Conservation (phyloP, 495 filamentous ascomycete genomes). For the Stereocaulon alpinum region DNA sequence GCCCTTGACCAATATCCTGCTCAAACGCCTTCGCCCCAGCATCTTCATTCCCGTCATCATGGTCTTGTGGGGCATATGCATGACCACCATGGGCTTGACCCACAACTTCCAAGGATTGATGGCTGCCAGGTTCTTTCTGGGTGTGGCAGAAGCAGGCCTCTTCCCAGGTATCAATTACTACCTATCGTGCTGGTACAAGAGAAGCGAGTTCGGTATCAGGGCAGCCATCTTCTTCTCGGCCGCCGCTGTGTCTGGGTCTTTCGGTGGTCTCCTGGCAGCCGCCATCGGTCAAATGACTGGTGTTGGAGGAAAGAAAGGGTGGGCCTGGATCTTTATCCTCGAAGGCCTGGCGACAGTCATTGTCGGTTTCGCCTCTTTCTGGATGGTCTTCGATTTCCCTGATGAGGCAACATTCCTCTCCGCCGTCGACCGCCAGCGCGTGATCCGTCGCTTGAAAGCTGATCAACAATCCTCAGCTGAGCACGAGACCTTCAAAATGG, state of each 20-base stretch:
- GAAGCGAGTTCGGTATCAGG: slow-evolving; percentile 65
- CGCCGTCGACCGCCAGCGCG: slow-evolving; percentile 58
- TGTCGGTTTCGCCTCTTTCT: slow-evolving; percentile 64
- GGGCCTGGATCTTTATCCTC: slow-evolving; percentile 79
- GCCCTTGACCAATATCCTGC: slow-evolving; percentile 75
- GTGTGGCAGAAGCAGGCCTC: slow-evolving; percentile 72
- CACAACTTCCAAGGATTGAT: slow-evolving; percentile 69
- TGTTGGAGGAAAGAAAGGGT: slow-evolving; percentile 53
- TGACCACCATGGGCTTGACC: slow-evolving; percentile 76
- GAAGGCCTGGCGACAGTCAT: slow-evolving; percentile 70
- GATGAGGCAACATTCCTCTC: slow-evolving; percentile 71
- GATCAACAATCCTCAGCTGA: slow-evolving; percentile 73
- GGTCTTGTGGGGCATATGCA: slow-evolving; percentile 60
- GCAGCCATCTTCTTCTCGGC: slow-evolving; percentile 88
- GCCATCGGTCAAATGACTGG: slow-evolving; percentile 69
- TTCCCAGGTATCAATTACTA: slow-evolving; percentile 87
- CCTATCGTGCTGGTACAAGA: slow-evolving; percentile 78
- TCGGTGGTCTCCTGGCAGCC: slow-evolving; percentile 73
- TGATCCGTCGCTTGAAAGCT: slow-evolving; percentile 57
- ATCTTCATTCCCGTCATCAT: slow-evolving; percentile 57
- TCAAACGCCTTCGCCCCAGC: slow-evolving; percentile 65
- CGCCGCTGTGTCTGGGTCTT: slow-evolving; percentile 74
- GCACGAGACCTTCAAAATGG: slow-evolving; percentile 68
- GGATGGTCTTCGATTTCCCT: slow-evolving; percentile 85
- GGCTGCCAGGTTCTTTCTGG: slow-evolving; percentile 78